Percentiles rank a stretch among this genome's conserved stretches.
Evolutionary conservation across 768 basidiomycete genomes (phyloP).

Genomic region (Boletus reticuloceps): DNA sequence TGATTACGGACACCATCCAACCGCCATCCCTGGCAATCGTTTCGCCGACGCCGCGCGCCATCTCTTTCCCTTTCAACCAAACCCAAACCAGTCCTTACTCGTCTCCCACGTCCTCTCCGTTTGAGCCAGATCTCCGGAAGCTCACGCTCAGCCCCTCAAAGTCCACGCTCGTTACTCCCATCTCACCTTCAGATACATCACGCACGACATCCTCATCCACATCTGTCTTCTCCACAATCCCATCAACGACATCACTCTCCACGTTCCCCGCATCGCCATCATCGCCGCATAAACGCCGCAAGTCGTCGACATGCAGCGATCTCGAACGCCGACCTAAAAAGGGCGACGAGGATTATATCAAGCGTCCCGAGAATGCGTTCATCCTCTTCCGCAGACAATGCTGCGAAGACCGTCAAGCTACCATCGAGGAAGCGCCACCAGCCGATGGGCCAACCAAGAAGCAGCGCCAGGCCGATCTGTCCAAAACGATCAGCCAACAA

Average conservation of each 20-base stretch:
- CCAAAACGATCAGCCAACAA: constrained; percentile 78
- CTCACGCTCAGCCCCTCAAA: constrained; percentile 45
- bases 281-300: constrained; percentile 49
- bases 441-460: constrained; percentile 54
- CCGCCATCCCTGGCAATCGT: constrained; percentile 53
- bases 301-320: constrained; percentile 45
- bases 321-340: constrained; percentile 52
- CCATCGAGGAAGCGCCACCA: constrained; percentile 44
- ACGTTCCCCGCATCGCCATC: constrained; percentile 34
- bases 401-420: constrained; percentile 66
- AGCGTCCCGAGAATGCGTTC: constrained; percentile 82
- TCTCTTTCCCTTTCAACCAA: constrained; percentile 41
- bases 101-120: constrained; percentile 67
- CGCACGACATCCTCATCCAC: constrained; percentile 36
- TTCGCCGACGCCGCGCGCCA: constrained; percentile 61
- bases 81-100: constrained; percentile 55
- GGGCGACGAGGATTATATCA: constrained; percentile 82
- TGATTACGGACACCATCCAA: constrained; percentile 61
- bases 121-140: constrained; percentile 63
- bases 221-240: constrained; percentile 40
- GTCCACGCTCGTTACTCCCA: constrained; percentile 40
- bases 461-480: constrained; percentile 74
- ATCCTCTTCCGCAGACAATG: constrained; percentile 80
- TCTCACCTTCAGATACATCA: constrained; percentile 28
- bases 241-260: constrained; percentile 33